phyloP scores from a whole-genome alignment of 2,329 filamentous ascomycete species.

The Epichloe typhina region DNA sequence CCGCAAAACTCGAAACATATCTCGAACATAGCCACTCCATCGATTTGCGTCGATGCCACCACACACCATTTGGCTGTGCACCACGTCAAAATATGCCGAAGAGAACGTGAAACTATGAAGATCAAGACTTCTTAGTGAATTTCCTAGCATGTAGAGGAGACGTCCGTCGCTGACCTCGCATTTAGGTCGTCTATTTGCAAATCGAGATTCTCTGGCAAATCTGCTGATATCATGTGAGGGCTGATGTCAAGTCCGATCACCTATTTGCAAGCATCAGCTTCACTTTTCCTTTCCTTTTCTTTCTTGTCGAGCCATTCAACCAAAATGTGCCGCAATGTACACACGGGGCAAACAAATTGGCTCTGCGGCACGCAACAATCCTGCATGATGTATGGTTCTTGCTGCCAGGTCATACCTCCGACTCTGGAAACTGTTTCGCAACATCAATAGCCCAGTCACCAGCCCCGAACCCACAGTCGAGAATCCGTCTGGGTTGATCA shows the following conservation, averaged over 20 bases:
- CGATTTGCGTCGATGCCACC: slow-evolving; percentile 58
- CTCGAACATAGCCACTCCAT: slow-evolving; percentile 64
- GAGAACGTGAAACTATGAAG: slow-evolving; percentile 48
- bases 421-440: slow-evolving; percentile 48
- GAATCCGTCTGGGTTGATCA: slow-evolving; percentile 39
- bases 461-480: slow-evolving; percentile 64
- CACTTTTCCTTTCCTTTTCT: neutral
- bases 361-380: neutral
- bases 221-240: slow-evolving; percentile 54
- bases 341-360: too few relatives aligned
- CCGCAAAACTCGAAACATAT: slow-evolving; percentile 59
- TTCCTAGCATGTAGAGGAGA: neutral
- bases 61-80: slow-evolving; percentile 63
- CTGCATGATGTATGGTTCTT: neutral
- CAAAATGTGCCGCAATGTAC: neutral
- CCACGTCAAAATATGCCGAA: slow-evolving; percentile 62
- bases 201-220: slow-evolving; percentile 51
- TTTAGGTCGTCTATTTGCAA: slow-evolving; percentile 65
- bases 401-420: slow-evolving; percentile 37
- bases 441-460: slow-evolving; percentile 58
- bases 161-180: slow-evolving; percentile 30
- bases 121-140: neutral
- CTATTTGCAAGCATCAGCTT: slow-evolving; percentile 25
- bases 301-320: neutral
- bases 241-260: slow-evolving; percentile 61